A percentile compares a stretch with the other conserved stretches of the same genome.
Evolutionary conservation across 2,329 filamentous ascomycete genomes (phyloP).

Genomic region (Aspergillus awamori): DNA sequence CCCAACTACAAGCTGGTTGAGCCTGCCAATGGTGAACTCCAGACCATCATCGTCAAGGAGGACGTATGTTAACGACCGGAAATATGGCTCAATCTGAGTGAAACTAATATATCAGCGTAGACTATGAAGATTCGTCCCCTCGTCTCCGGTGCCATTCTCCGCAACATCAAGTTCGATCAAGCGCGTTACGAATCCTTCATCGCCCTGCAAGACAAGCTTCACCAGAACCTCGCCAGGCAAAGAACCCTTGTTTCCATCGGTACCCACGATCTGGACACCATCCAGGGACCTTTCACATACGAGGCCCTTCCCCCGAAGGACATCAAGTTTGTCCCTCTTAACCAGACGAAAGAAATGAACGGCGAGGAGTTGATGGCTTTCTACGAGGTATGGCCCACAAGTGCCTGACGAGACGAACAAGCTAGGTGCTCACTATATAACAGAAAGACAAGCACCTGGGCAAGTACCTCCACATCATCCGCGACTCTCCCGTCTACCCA

Average conservation of each 20-base stretch:
- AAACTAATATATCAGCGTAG: constrained; percentile 33
- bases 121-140: constrained; percentile 82
- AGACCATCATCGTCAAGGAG: constrained; percentile 78
- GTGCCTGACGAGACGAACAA: background rate
- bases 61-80: constrained; percentile 47
- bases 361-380: constrained; percentile 88
- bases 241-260: constrained; percentile 94
- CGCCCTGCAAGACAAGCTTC: constrained; percentile 93
- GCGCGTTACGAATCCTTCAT: constrained; percentile 97
- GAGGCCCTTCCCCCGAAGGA: constrained; percentile 89
- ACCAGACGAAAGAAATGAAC: constrained; percentile 87
- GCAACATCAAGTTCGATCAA: constrained; percentile 88
- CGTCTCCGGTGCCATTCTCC: constrained; percentile 84
- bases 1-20: constrained; percentile 79
- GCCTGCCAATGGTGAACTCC: constrained; percentile 71
- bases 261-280: constrained; percentile 91
- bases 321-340: constrained; percentile 87
- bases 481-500: constrained; percentile 90
- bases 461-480: constrained; percentile 90
- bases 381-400: constrained; percentile 64
- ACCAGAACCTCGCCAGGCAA: constrained; percentile 92
- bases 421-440: constrained; percentile 20
- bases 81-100: constrained; percentile 2
- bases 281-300: constrained; percentile 94
- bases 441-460: constrained; percentile 88